phyloP scores from a whole-genome alignment of 257 asterid species.

The Coffea canephora region DNA sequence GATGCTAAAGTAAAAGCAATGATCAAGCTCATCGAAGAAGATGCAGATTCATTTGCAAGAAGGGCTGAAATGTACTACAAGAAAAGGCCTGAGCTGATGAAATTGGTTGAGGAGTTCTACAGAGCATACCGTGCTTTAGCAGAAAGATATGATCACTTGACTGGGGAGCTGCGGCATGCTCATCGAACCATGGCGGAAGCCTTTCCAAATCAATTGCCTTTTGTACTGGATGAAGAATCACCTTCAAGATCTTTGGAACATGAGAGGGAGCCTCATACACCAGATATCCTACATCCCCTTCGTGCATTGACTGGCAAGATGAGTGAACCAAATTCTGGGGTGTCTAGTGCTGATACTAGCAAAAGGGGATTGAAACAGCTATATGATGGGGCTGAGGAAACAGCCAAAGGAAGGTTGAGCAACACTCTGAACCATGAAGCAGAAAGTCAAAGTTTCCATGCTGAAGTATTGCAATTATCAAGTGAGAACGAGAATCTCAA shows the following conservation, averaged over 20 bases:
- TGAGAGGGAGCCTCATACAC: conserved; percentile 43
- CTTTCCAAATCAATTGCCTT: conserved; percentile 77
- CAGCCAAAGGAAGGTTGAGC: conserved; percentile 21
- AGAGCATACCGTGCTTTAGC: conserved; percentile 95
- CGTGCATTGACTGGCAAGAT: conserved; percentile 37
- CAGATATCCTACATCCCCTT: conserved; percentile 36
- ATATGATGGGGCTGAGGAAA: conserved; percentile 41
- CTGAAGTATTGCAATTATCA: conserved; percentile 35
- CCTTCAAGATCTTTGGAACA: conserved; percentile 42
- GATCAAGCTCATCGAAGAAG: conserved; percentile 95
- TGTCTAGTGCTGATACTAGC: conserved; percentile 25
- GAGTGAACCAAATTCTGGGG: conserved; percentile 28
- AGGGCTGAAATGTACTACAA: conserved; percentile 94
- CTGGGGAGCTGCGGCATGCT: conserved; percentile 89
- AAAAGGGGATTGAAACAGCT: conserved; percentile 54
- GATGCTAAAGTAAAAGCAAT: conserved; percentile 80
- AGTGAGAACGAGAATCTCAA: conserved; percentile 44
- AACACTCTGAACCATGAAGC: conserved; percentile 15
- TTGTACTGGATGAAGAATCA: conserved; percentile 54
- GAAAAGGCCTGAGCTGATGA: conserved; percentile 92
- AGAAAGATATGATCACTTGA: conserved; percentile 79
- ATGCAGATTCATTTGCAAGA: conserved; percentile 93
- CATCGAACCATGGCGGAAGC: conserved; percentile 74
- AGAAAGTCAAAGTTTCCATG: conserved; percentile 29
- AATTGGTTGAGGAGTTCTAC: conserved; percentile 88